These are phyloP conservation scores for Hydnum rufescens DNA, from an alignment of 768 basidiomycete genomes.

Conservation along the genomic window DNA sequence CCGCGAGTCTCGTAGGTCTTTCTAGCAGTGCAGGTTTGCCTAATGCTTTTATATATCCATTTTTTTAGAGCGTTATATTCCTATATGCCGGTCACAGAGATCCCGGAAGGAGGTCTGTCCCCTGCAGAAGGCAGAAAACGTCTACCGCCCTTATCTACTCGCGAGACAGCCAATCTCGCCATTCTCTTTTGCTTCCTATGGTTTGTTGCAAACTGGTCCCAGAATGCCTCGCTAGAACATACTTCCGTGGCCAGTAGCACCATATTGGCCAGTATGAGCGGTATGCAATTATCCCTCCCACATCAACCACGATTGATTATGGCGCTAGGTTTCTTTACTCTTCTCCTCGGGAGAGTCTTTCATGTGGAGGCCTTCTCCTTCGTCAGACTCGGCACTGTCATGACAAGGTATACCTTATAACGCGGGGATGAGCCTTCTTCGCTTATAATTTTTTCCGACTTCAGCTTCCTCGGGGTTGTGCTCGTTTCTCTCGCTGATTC, in stretches of 20 bases:
- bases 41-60: not conserved
- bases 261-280: conserved; percentile 73
- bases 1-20: not conserved
- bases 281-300: conserved; percentile 24
- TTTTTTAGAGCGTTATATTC: not conserved
- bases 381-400: conserved; percentile 56
- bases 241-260: conserved; percentile 93
- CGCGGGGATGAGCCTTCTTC: not conserved
- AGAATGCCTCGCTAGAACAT: conserved; percentile 66
- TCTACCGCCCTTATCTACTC: conserved; percentile 30
- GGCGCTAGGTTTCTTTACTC: conserved; percentile 70
- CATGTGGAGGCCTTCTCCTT: conserved; percentile 58
- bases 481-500: conserved; percentile 8
- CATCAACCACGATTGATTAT: not conserved
- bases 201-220: conserved; percentile 86
- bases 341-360: conserved; percentile 65
- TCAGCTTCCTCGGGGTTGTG: conserved; percentile 8
- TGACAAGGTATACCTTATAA: conserved; percentile 38
- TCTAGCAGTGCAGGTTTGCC: not conserved
- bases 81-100: not conserved
- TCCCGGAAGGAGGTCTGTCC: not conserved
- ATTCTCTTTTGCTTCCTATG: conserved; percentile 69
- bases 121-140: not conserved
- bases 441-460: not conserved
- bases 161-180: conserved; percentile 64